Base-by-base conservation (phyloP, 352 stramenopile species). In the Pythium brachiatum region DNA sequence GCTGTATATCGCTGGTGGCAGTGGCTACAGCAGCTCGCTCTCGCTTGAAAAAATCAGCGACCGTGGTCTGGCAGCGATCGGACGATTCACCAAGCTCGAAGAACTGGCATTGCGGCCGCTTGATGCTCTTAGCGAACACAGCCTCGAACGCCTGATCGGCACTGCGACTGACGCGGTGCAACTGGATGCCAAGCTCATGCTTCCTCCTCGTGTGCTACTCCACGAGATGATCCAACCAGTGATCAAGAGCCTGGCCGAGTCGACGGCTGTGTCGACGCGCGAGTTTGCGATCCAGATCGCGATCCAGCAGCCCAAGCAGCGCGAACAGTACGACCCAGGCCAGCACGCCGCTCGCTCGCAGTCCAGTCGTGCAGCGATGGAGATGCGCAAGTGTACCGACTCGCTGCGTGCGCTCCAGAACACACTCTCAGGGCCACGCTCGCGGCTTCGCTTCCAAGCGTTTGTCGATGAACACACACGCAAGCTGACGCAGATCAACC, bases 101-200 rank as follows among this genome's bases (percentile, higher is more conserved):
- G 60, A 66, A 47, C 27, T 66, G 7, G 60, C 60, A 7, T 23
- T 66, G 2, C 60, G 60, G 3, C 60, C 60, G 31, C 18, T 66
- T 3, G 50, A 53, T 15, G 2, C 11, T 4, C 39, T 66, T 12
- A 60, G 27, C 18, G 60, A 53, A 16, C 15, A 48, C 15, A 47
- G 60, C 16, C 34, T 66, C 39, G 29, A 29, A 3, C 46, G 27
- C 27, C 39, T 66, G 23, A 34, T 66, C 5, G 60, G 52, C 0
- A 27, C 9, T 6, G 23, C 32, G 7, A 36, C 27, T 6, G 20
- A 53, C 23, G 51, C 39, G 8, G 44, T 46, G 13, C 60, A 66
- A 47, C 29, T 66, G 25, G 60, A 66, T 13, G 52, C 53, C 13
- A 66, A 66, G 36, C 60, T 66, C 27, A 66, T 66, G 60, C 31